Conservation (phyloP, 1,284 basidiomycete genomes). For the Apiotrichum sp. region DNA sequence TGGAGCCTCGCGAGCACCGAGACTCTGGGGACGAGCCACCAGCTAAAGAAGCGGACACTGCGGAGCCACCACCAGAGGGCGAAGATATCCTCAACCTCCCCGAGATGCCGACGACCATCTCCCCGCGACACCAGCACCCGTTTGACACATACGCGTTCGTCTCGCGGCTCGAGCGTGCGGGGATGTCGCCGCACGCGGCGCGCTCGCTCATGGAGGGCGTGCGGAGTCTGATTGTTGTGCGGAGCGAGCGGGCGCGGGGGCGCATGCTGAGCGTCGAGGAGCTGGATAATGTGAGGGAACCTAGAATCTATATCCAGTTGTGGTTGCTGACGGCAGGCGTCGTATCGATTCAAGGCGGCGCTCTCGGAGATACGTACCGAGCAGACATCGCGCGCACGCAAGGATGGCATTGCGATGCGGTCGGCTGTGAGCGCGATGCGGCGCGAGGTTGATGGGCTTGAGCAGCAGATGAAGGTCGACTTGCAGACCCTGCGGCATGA, state of each 20-base stretch:
- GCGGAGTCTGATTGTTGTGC: constrained; percentile 67
- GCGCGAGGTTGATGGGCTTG: constrained; percentile 79
- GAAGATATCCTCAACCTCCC: no score
- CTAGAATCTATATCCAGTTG: neutral
- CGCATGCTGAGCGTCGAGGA: constrained; percentile 77
- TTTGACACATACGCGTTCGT: constrained; percentile 48
- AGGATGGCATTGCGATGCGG: constrained; percentile 74
- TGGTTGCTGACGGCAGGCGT: constrained; percentile 57
- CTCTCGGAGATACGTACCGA: constrained; percentile 86
- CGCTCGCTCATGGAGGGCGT: constrained; percentile 81
- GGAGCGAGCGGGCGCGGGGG: constrained; percentile 65
- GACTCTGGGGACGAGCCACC: no score
- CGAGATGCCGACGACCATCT: neutral
- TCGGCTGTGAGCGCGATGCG: constrained; percentile 69
- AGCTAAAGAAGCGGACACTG: no score
- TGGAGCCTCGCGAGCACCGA: no score
- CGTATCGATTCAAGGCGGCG: constrained; percentile 91
- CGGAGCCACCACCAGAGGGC: no score
- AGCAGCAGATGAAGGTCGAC: constrained; percentile 92
- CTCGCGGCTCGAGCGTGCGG: constrained; percentile 36
- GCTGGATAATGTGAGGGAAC: constrained; percentile 71
- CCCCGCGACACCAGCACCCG: constrained; percentile 26
- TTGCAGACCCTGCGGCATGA: constrained; percentile 65
- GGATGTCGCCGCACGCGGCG: constrained; percentile 50
- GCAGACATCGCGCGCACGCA: constrained; percentile 72